phyloP scores from a whole-genome alignment of 2,329 filamentous ascomycete genomes.

The Mycosphaerella sp. region DNA sequence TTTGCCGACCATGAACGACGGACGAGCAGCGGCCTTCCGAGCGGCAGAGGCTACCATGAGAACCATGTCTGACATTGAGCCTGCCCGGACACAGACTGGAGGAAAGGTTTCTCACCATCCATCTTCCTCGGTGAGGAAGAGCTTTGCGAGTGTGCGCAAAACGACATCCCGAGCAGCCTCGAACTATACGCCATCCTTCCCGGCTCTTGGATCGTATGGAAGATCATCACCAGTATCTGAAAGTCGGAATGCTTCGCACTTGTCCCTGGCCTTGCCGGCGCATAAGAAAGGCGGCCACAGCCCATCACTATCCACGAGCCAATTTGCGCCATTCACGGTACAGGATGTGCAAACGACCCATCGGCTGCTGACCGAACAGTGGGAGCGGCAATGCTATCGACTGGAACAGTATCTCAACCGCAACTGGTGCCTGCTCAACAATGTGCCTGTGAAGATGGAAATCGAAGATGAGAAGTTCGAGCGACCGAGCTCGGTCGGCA shows the following conservation, averaged over 20 bases:
- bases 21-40: constrained; percentile 56
- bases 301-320: constrained; percentile 17
- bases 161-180: constrained; percentile 28
- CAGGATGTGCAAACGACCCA: constrained; percentile 48
- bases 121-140: constrained; percentile 28
- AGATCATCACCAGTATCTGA: constrained; percentile 10
- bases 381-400: constrained; percentile 45
- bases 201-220: constrained; percentile 22
- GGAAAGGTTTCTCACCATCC: constrained; percentile 15
- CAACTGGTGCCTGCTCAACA: constrained; percentile 43
- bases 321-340: constrained; percentile 35
- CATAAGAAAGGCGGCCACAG: constrained; percentile 22
- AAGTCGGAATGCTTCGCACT: constrained; percentile 15
- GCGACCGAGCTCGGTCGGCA: constrained; percentile 35
- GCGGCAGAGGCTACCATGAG: constrained; percentile 33
- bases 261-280: constrained; percentile 26
- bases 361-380: constrained; percentile 45
- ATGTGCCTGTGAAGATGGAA: constrained; percentile 40
- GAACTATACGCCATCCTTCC: constrained; percentile 30
- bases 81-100: constrained; percentile 18
- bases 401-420: constrained; percentile 44
- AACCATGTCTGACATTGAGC: constrained; percentile 28
- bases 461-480: constrained; percentile 45
- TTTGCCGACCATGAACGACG: constrained; percentile 58
- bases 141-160: constrained; percentile 31